Conservation (phyloP, 495 filamentous ascomycete species). For the Astrothelium macrocarpum region DNA sequence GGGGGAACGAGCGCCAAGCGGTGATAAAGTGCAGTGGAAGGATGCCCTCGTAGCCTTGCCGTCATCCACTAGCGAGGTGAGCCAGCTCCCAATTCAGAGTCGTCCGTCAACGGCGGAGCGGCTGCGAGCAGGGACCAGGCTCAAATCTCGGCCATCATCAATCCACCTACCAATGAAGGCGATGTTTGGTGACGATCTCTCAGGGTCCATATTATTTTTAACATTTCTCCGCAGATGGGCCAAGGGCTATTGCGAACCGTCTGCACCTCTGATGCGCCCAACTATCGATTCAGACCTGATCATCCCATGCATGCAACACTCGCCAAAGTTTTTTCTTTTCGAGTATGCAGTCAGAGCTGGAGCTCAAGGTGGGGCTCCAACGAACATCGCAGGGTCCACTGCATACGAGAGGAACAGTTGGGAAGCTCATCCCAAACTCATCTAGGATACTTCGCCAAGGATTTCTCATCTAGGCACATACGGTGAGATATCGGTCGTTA, state of each 20-base stretch:
- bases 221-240: background rate
- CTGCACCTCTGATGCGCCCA: background rate
- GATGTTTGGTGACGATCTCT: background rate
- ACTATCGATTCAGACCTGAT: slow-evolving; percentile 1
- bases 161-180: background rate
- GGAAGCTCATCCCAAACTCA: background rate
- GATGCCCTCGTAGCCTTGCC: background rate
- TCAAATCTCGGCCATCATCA: background rate
- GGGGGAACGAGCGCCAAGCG: background rate
- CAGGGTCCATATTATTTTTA: background rate
- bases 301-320: background rate
- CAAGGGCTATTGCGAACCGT: background rate
- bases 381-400: background rate
- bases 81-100: background rate
- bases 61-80: background rate
- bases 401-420: background rate
- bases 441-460: background rate
- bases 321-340: background rate
- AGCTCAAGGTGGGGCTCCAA: background rate
- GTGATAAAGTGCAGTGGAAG: background rate
- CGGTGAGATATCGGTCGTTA: background rate
- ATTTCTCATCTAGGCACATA: background rate
- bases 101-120: background rate
- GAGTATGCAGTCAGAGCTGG: background rate
- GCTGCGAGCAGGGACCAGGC: background rate